These are phyloP conservation scores for Aspergillus amoenus DNA, from an alignment of 2,329 filamentous ascomycete species.

Conservation along the genomic window DNA sequence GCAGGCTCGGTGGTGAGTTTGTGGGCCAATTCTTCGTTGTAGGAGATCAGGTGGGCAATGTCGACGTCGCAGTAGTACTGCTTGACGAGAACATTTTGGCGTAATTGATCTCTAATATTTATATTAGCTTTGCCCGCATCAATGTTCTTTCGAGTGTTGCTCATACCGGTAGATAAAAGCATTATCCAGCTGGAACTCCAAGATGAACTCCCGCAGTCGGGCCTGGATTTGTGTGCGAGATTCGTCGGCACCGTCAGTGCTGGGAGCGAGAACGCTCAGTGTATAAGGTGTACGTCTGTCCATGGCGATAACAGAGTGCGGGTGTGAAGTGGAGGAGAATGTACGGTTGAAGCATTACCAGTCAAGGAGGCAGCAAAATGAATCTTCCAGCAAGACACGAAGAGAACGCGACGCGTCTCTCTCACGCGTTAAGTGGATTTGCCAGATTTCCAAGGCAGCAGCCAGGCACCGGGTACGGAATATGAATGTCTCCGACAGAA, in stretches of 20 bases:
- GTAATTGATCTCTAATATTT: slow-evolving; percentile 75
- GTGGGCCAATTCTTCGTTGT: slow-evolving; percentile 92
- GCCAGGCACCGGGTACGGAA: slow-evolving; percentile 14
- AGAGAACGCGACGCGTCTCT: slow-evolving; percentile 35
- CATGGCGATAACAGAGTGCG: slow-evolving; percentile 53
- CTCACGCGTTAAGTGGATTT: slow-evolving; percentile 43
- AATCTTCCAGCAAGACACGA: slow-evolving; percentile 30
- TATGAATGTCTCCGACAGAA: slow-evolving; percentile 8
- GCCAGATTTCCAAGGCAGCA: slow-evolving; percentile 9
- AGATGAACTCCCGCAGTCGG: slow-evolving; percentile 83
- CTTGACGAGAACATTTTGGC: slow-evolving; percentile 90
- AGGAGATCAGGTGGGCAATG: slow-evolving; percentile 91
- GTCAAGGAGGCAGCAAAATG: slow-evolving; percentile 20
- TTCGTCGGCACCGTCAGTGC: slow-evolving; percentile 65
- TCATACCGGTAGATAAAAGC: slow-evolving; percentile 85
- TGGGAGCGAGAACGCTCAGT: slow-evolving; percentile 73
- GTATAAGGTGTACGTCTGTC: slow-evolving; percentile 87
- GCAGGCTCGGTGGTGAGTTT: slow-evolving; percentile 84
- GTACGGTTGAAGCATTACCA: background rate
- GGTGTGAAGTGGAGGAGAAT: slow-evolving; percentile 14
- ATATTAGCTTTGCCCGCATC: background rate
- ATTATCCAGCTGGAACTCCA: slow-evolving; percentile 92
- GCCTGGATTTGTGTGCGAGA: slow-evolving; percentile 71
- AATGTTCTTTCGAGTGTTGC: slow-evolving; percentile 15
- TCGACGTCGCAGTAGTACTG: slow-evolving; percentile 97